These are phyloP conservation scores for Globisporangium heterothallicum DNA, from an alignment of 352 stramenopile species.

Conservation along the genomic window DNA sequence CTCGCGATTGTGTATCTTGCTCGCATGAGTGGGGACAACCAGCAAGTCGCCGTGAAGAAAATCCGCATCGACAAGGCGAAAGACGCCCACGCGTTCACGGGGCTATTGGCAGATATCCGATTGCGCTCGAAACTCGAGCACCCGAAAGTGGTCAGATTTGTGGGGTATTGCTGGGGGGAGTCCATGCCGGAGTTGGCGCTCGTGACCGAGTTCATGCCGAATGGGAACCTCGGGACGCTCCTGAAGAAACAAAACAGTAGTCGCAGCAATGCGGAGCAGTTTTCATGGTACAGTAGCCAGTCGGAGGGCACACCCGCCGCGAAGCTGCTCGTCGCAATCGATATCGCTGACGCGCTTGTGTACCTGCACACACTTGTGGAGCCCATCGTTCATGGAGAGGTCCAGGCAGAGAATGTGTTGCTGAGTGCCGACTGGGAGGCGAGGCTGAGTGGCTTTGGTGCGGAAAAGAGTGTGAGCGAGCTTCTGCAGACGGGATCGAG, in stretches of 20 bases:
- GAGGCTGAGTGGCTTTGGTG: slow-evolving; percentile 13
- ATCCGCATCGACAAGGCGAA: slow-evolving; percentile 20
- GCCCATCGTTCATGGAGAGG: slow-evolving; percentile 11
- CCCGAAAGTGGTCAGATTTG: slow-evolving; percentile 16
- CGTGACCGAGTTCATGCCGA: slow-evolving; percentile 20
- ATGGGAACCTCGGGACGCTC: slow-evolving; percentile 14
- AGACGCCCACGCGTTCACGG: slow-evolving; percentile 13
- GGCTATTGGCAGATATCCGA: slow-evolving; percentile 15
- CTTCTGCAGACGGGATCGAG: slow-evolving; percentile 19
- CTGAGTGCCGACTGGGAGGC: slow-evolving; percentile 13
- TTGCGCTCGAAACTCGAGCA: slow-evolving; percentile 18
- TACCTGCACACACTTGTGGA: slow-evolving; percentile 26
- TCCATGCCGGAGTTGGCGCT: slow-evolving; percentile 16
- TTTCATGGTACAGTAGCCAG: slow-evolving; percentile 13
- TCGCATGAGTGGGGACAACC: slow-evolving; percentile 2
- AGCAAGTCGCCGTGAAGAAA: slow-evolving; percentile 16
- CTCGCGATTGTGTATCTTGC: slow-evolving; percentile 13
- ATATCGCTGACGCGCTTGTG: slow-evolving; percentile 34
- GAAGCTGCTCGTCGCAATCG: slow-evolving; percentile 24
- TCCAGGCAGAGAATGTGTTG: slow-evolving; percentile 15
- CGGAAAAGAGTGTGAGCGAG: slow-evolving; percentile 4
- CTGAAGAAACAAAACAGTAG: slow-evolving; percentile 8
- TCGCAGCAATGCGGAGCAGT: not conserved
- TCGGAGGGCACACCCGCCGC: slow-evolving; percentile 14
- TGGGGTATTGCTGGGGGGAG: slow-evolving; percentile 22